A percentile compares a stretch with the other conserved stretches of the same genome.
These are phyloP conservation scores for Ogataea ganodermae DNA, from an alignment of 805 yeast species.

Conservation along the genomic window DNA sequence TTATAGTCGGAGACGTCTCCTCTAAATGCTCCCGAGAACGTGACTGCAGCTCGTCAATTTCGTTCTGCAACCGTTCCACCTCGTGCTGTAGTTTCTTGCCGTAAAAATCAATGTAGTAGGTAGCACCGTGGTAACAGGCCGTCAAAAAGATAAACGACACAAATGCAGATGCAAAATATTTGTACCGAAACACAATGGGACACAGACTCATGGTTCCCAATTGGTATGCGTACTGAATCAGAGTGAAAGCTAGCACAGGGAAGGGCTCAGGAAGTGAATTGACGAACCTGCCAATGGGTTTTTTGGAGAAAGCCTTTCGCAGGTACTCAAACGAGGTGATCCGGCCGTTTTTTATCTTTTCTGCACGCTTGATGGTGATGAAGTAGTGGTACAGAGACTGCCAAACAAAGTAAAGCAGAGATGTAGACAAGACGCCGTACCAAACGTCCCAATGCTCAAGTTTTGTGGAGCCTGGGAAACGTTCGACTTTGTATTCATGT, in stretches of 20 bases:
- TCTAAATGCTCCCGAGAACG: not conserved
- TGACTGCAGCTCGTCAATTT: constrained; percentile 62
- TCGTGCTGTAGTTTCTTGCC: constrained; percentile 90
- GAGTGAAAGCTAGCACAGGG: constrained; percentile 84
- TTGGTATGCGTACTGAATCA: constrained; percentile 87
- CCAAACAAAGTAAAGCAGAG: constrained; percentile 84
- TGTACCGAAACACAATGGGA: constrained; percentile 81
- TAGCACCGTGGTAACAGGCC: constrained; percentile 93
- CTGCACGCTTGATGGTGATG: constrained; percentile 77
- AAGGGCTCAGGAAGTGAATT: constrained; percentile 79
- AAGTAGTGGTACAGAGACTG: constrained; percentile 88
- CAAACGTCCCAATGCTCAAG: constrained; percentile 71
- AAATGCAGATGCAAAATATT: constrained; percentile 65
- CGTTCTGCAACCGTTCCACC: constrained; percentile 66
- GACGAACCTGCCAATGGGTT: constrained; percentile 71
- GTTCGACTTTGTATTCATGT: constrained; percentile 44
- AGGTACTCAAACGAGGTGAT: constrained; percentile 87
- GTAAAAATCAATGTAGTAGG: constrained; percentile 88
- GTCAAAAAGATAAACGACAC: constrained; percentile 70
- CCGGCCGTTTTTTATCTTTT: constrained; percentile 81
- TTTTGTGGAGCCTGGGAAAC: constrained; percentile 82
- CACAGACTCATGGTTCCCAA: constrained; percentile 83
- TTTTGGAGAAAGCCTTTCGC: constrained; percentile 66
- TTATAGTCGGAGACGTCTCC: not conserved
- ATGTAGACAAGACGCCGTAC: constrained; percentile 74